Evolutionary conservation across 2,329 filamentous ascomycete genomes (phyloP).

Genomic region (Incumbomyces lentus): DNA sequence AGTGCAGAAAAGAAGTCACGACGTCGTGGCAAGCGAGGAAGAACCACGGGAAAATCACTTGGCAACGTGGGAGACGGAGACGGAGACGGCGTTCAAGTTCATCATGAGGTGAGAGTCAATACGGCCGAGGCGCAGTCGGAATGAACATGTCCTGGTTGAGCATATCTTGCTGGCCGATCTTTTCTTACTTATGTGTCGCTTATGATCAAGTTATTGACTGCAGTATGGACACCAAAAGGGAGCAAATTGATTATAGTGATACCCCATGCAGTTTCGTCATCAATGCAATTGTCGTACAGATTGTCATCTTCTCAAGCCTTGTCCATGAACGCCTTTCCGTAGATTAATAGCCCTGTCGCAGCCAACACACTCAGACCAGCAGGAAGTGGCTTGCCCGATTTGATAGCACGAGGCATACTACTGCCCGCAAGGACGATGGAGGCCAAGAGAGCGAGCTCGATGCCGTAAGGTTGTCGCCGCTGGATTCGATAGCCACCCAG

Average conservation of each 20-base stretch:
- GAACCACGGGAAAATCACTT: neutral
- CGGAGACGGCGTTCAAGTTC: too few relatives aligned
- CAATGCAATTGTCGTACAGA: neutral
- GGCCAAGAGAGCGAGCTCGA: slow-evolving; percentile 81
- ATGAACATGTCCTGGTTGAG: too few relatives aligned
- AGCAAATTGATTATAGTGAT: slow-evolving; percentile 4
- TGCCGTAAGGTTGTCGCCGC: slow-evolving; percentile 63
- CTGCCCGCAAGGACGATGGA: slow-evolving; percentile 75
- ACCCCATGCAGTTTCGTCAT: neutral
- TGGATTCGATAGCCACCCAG: slow-evolving; percentile 74
- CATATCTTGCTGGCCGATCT: too few relatives aligned
- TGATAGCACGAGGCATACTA: slow-evolving; percentile 77
- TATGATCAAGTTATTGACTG: too few relatives aligned
- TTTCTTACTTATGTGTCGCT: too few relatives aligned
- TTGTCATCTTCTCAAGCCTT: slow-evolving; percentile 16
- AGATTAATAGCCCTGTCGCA: slow-evolving; percentile 65
- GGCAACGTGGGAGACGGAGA: too few relatives aligned
- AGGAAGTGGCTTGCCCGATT: slow-evolving; percentile 70
- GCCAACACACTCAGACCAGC: slow-evolving; percentile 69
- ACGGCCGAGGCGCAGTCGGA: too few relatives aligned
- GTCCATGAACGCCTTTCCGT: slow-evolving; percentile 56
- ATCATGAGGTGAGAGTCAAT: too few relatives aligned
- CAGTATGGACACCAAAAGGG: neutral
- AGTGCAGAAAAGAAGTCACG: slow-evolving; percentile 13
- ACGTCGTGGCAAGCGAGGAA: slow-evolving; percentile 7